Conservation (phyloP, 805 yeast genomes). For the Starmerella floris region DNA sequence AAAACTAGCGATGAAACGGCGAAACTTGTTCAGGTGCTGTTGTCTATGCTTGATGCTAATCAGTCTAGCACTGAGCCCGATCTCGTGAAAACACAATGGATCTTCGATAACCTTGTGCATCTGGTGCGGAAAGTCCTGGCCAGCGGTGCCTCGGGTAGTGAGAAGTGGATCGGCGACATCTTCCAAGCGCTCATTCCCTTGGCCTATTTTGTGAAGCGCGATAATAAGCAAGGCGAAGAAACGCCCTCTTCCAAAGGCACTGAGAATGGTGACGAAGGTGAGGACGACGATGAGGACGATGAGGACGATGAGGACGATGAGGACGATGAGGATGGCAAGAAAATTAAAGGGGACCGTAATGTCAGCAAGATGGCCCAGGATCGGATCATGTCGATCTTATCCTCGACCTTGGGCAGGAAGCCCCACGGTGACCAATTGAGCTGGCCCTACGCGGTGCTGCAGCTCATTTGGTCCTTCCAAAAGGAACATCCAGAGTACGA, state of each 20-base stretch:
- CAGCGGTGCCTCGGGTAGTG: background rate
- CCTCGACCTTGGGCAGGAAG: slow-evolving; percentile 36
- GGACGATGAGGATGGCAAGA: background rate
- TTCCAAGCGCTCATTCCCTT: slow-evolving; percentile 31
- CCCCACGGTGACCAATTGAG: slow-evolving; percentile 30
- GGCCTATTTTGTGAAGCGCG: slow-evolving; percentile 31
- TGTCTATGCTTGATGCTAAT: slow-evolving; percentile 17
- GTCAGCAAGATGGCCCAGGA: slow-evolving; percentile 23
- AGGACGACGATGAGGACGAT: background rate
- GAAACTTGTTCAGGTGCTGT: slow-evolving; percentile 21
- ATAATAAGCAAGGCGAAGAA: background rate
- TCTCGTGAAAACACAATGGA: slow-evolving; percentile 34
- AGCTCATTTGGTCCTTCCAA: slow-evolving; percentile 17
- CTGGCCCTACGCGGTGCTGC: slow-evolving; percentile 41
- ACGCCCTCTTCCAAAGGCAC: background rate
- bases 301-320: background rate
- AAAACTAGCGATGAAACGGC: slow-evolving; percentile 8
- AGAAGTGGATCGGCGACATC: slow-evolving; percentile 28
- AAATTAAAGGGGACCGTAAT: slow-evolving; percentile 8
- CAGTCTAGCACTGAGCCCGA: slow-evolving; percentile 4
- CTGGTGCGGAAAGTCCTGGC: slow-evolving; percentile 26
- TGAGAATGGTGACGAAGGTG: background rate
- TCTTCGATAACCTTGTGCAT: slow-evolving; percentile 43
- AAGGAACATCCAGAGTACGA: slow-evolving; percentile 12
- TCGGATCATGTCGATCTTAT: slow-evolving; percentile 53